Percentiles rank a stretch among this genome's conserved stretches.
Conservation (phyloP, 371 early-diverging fungal species). For the Entomophthora muscae region DNA sequence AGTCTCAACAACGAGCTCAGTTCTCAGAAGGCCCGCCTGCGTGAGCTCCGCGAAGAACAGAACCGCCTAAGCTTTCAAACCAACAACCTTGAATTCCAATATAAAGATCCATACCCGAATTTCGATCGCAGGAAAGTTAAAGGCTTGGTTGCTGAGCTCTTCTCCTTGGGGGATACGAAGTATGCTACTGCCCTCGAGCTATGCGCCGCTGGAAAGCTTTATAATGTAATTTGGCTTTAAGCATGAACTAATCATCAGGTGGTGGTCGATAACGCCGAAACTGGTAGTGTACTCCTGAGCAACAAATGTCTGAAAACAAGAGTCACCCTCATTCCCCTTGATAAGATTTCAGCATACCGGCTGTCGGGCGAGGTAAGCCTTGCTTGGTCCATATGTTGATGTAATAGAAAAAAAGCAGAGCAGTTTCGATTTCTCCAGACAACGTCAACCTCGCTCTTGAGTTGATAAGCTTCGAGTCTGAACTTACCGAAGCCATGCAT, state of each 20-base stretch:
- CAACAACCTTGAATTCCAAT: slow-evolving; percentile 44
- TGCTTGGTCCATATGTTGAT: background rate
- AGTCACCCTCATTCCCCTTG: slow-evolving; percentile 95
- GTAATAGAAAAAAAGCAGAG: slow-evolving; percentile 32
- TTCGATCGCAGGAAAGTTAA: slow-evolving; percentile 81
- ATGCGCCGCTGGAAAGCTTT: slow-evolving; percentile 82
- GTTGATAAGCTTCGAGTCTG: slow-evolving; percentile 61
- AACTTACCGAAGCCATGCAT: slow-evolving; percentile 72
- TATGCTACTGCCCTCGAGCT: slow-evolving; percentile 75
- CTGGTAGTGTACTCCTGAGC: slow-evolving; percentile 71
- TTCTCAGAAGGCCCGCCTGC: slow-evolving; percentile 11
- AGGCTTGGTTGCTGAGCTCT: slow-evolving; percentile 80
- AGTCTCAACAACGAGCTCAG: slow-evolving; percentile 12
- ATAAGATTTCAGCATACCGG: slow-evolving; percentile 65
- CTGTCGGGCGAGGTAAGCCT: slow-evolving; percentile 36
- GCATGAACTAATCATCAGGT: slow-evolving; percentile 26
- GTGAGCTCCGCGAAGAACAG: slow-evolving; percentile 11
- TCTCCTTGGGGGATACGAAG: slow-evolving; percentile 44
- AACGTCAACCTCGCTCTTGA: slow-evolving; percentile 68
- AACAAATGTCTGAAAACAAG: slow-evolving; percentile 58
- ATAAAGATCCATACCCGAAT: slow-evolving; percentile 47
- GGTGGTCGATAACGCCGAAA: slow-evolving; percentile 82
- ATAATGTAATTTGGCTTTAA: slow-evolving; percentile 37
- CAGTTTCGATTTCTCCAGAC: slow-evolving; percentile 60
- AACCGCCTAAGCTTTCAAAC: slow-evolving; percentile 16